phyloP scores from a whole-genome alignment of 768 basidiomycete species.

The Podaxis sp. region DNA sequence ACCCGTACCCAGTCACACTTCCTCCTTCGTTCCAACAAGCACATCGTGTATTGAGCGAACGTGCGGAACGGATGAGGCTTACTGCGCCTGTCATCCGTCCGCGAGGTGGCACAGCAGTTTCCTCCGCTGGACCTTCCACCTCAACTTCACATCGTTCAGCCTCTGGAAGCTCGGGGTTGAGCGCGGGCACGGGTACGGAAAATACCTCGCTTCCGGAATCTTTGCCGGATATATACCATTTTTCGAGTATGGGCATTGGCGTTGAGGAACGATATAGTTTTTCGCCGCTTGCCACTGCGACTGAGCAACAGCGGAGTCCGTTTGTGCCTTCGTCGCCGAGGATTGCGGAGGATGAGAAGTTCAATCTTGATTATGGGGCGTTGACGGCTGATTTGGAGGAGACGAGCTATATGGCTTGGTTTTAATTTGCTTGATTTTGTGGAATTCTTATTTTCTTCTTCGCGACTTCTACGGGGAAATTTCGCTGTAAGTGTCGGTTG shows the following conservation, averaged over 20 bases:
- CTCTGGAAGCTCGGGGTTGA: slow-evolving; percentile 5
- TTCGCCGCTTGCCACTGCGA: slow-evolving; percentile 23
- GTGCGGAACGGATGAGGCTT: slow-evolving; percentile 32
- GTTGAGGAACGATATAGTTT: slow-evolving; percentile 39
- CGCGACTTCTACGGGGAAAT: not conserved
- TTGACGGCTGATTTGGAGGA: slow-evolving; percentile 54
- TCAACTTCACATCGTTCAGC: not conserved
- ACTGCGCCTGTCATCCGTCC: slow-evolving; percentile 2
- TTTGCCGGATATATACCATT: slow-evolving; percentile 49
- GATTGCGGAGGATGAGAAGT: slow-evolving; percentile 52
- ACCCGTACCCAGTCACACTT: slow-evolving; percentile 23
- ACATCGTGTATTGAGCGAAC: slow-evolving; percentile 33
- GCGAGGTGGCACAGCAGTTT: not conserved
- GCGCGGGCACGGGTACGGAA: not conserved
- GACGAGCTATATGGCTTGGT: slow-evolving; percentile 73
- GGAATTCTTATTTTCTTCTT: not conserved
- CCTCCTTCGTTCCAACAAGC: slow-evolving; percentile 36
- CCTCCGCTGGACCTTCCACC: not conserved
- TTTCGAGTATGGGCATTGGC: slow-evolving; percentile 40
- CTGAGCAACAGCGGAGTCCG: slow-evolving; percentile 26
- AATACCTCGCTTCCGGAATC: slow-evolving; percentile 20
- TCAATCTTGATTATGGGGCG: slow-evolving; percentile 65
- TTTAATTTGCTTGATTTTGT: slow-evolving; percentile 32
- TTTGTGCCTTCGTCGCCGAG: slow-evolving; percentile 49
- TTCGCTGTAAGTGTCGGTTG: too few species aligned